These are phyloP conservation scores for Paxillus rubicundulus DNA, from an alignment of 768 basidiomycete genomes.

Conservation along the genomic window DNA sequence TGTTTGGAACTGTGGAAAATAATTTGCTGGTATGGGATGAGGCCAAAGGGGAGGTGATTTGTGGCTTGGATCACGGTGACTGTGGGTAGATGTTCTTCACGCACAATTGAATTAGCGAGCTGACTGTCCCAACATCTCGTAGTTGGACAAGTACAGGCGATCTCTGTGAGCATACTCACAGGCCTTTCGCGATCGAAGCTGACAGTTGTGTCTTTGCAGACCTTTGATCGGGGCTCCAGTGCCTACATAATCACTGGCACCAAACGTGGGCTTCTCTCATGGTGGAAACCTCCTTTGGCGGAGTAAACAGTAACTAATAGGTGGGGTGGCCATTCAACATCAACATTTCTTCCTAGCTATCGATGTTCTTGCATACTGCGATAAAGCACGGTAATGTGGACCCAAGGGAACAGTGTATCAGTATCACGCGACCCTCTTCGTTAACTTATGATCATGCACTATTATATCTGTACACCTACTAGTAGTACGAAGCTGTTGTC, in stretches of 20 bases:
- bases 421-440: conserved; percentile 22
- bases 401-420: conserved; percentile 30
- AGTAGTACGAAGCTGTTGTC: conserved; percentile 12
- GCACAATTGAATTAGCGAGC: background rate
- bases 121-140: conserved; percentile 10
- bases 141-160: conserved; percentile 34
- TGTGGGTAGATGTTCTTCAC: conserved; percentile 35
- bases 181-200: conserved; percentile 22
- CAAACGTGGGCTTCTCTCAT: conserved; percentile 49
- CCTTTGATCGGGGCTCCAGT: conserved; percentile 43
- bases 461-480: conserved; percentile 28
- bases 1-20: conserved; percentile 55
- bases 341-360: conserved; percentile 14
- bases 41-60: conserved; percentile 49
- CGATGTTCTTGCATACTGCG: conserved; percentile 32
- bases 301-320: conserved; percentile 11
- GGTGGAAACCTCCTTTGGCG: conserved; percentile 46
- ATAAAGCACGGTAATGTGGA: conserved; percentile 29
- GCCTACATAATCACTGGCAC: conserved; percentile 55
- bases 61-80: conserved; percentile 60
- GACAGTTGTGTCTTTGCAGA: conserved; percentile 29
- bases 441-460: conserved; percentile 24
- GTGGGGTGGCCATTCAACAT: background rate
- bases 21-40: conserved; percentile 64
- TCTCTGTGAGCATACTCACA: conserved; percentile 29